Evolutionary conservation across 2,329 filamentous ascomycete species (phyloP).

Genomic region (Cercospora zeina): DNA sequence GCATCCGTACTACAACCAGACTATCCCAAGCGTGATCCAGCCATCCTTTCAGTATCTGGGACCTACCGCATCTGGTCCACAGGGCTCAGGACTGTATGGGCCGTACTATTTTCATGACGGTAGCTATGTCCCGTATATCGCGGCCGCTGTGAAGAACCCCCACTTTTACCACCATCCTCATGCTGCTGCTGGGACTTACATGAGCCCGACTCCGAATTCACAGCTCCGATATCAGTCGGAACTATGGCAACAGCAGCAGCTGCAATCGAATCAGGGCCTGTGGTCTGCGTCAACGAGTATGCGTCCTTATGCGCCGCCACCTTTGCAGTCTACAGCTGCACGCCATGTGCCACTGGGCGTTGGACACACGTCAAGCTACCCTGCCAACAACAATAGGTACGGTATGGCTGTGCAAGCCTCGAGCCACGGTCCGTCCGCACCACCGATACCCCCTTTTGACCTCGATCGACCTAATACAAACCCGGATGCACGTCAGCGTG

Average conservation of each 20-base stretch:
- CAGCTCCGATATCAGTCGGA: constrained; percentile 27
- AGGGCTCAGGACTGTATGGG: constrained; percentile 58
- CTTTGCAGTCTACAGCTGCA: constrained; percentile 7
- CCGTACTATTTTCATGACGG: constrained; percentile 63
- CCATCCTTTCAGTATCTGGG: constrained; percentile 60
- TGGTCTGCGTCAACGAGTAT: constrained; percentile 18
- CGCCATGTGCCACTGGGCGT: constrained; percentile 4
- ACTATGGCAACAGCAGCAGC: constrained; percentile 30
- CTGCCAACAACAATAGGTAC: constrained; percentile 5
- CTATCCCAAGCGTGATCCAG: constrained; percentile 60
- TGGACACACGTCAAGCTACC: not conserved
- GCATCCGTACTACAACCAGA: constrained; percentile 46
- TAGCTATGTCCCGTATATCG: constrained; percentile 61
- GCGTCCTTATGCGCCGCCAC: constrained; percentile 23
- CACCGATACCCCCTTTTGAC: not conserved
- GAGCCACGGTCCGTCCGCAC: not conserved
- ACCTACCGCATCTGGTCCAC: constrained; percentile 59
- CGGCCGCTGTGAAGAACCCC: constrained; percentile 58
- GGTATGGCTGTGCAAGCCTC: constrained; percentile 8
- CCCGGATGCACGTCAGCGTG: constrained; percentile 46
- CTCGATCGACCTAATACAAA: constrained; percentile 23
- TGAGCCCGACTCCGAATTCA: constrained; percentile 26
- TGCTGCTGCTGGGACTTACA: constrained; percentile 21
- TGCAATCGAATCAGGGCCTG: constrained; percentile 17
- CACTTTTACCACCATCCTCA: constrained; percentile 44